Evolutionary conservation across 495 filamentous ascomycete genomes (phyloP), one percentile per base, ranked within the genome.

Genomic region (Jackrogersella multiformis): DNA sequence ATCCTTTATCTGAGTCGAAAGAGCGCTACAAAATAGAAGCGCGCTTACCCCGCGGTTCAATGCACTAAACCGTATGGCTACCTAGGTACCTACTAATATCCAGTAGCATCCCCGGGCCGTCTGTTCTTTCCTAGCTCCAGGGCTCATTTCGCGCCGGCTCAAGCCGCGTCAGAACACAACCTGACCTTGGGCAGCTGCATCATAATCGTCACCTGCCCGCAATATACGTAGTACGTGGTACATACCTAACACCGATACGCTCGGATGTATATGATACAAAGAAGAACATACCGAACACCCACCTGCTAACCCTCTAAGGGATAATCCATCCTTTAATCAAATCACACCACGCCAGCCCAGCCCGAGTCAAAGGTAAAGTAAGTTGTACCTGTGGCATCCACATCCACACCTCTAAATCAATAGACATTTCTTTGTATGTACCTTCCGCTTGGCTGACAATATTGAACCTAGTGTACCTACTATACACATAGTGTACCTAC

Each of bases 141-240:
- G n/a, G 28, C 21, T 23, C 23, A 21, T 36, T 34, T 21, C 26
- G 55, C 41, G 41, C 41, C 55, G 39, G 55, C 20, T 34, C 23
- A 46, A 34, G 18, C 41, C 39, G 55, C 23, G 39, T n/a, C 48
- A 61, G 42, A 39, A 52, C 34, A 62, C n/a, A 7, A 30, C 26
- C 3, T 4, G 26, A 30, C 4, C 36, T 24, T 62, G 58, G 46
- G 30, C 46, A 61, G 38, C 58, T 44, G 36, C 48, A 26, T 53
- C 20, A 54, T 2, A 30, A 12, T 38, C 46, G 24, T 53, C 36
- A 54, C 48, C 46, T 61, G 58, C 45, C 45, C 45, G 45, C 45
- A 30, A 49, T 32, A 36, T 9, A n/a, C 5, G 34, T 5, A 12
- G 34, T 36, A 36, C 34, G 12, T 2, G 10, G 21, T 49, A 26